These are phyloP conservation scores for Pelargonium cotyledonis DNA, from an alignment of 441 rosid genomes.

Conservation along the genomic window DNA sequence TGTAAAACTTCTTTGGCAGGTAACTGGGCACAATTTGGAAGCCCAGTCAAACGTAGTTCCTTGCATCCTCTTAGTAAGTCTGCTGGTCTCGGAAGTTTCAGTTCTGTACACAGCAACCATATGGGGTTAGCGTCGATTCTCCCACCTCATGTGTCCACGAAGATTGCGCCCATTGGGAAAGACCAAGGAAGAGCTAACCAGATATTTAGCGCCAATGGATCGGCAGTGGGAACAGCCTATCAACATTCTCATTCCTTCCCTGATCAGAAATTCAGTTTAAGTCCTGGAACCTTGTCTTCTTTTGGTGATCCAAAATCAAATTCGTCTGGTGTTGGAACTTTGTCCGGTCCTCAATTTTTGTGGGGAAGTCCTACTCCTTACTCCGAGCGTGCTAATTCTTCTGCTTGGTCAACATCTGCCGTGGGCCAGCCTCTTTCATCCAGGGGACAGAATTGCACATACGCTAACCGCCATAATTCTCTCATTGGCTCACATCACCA, in stretches of 20 bases:
- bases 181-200: constrained; percentile 48
- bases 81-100: constrained; percentile 47
- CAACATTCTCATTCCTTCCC: constrained; percentile 53
- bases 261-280: constrained; percentile 45
- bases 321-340: constrained; percentile 54
- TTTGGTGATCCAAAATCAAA: constrained; percentile 45
- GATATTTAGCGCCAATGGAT: constrained; percentile 31
- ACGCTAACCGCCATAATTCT: constrained; percentile 37
- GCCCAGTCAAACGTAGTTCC: constrained; percentile 57
- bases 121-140: constrained; percentile 80
- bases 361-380: constrained; percentile 79
- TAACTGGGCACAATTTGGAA: constrained; percentile 65
- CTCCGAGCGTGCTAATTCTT: constrained; percentile 45
- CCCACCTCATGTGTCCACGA: constrained; percentile 42
- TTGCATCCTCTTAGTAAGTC: constrained; percentile 48
- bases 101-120: constrained; percentile 39
- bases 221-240: constrained; percentile 39
- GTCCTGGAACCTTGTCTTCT: constrained; percentile 46
- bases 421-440: constrained; percentile 56
- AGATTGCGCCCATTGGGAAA: constrained; percentile 63
- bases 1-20: constrained; percentile 40
- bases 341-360: constrained; percentile 69
- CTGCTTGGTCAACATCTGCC: constrained; percentile 53
- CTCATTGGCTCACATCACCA: constrained; percentile 49
- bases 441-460: constrained; percentile 42